Evolutionary conservation across 148 eudicot genomes (phyloP).

Genomic region (Silene uniflora): DNA sequence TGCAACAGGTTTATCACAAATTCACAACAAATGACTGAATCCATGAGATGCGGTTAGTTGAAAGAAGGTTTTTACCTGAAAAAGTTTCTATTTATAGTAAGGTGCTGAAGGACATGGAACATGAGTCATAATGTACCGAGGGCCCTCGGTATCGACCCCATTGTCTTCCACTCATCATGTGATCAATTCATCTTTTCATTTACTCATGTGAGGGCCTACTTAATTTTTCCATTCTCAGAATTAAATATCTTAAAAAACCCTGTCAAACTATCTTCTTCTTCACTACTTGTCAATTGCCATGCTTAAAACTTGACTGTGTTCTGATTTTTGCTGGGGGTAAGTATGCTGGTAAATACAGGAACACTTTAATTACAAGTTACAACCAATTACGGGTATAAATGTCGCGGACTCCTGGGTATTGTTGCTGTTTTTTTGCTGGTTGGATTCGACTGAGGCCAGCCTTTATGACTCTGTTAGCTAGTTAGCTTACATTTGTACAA

Average conservation of each 20-base stretch:
- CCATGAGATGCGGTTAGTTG: background rate
- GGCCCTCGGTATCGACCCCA: background rate
- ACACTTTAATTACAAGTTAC: background rate
- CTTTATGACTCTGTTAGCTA: too few relatives aligned
- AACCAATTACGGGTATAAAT: background rate
- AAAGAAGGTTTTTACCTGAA: background rate
- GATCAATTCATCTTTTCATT: slow-evolving; percentile 13
- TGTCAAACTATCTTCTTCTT: background rate
- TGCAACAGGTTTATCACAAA: background rate
- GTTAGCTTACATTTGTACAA: too few relatives aligned
- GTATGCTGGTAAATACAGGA: too few relatives aligned
- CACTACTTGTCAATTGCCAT: background rate
- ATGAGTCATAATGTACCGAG: background rate
- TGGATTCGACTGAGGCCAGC: too few relatives aligned
- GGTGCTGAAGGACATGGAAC: slow-evolving; percentile 1
- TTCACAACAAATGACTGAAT: background rate
- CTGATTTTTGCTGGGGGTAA: background rate
- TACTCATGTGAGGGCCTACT: slow-evolving; percentile 22
- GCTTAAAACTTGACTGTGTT: background rate
- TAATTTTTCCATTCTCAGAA: background rate
- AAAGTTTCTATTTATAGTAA: background rate
- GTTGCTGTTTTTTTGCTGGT: too few relatives aligned
- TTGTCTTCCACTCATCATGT: background rate
- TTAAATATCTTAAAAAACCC: background rate
- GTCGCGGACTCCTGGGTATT: background rate